These are phyloP conservation scores for Isoetes taiwanensis DNA, from an alignment of 75 land plant species.

Conservation along the genomic window DNA sequence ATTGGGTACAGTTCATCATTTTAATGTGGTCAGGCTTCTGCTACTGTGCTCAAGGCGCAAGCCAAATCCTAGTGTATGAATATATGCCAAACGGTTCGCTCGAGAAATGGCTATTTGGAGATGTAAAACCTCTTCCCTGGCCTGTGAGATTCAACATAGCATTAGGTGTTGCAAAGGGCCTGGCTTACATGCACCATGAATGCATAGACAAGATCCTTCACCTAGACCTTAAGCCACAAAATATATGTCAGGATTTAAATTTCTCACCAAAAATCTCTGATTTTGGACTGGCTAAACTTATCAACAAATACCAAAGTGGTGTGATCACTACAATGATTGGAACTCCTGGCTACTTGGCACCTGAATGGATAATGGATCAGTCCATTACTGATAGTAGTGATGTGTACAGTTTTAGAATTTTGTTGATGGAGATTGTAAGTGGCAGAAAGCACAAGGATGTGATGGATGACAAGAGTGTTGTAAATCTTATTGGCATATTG, in stretches of 20 bases:
- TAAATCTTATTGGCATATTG: no score
- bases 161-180: slow-evolving; percentile 63
- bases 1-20: no score
- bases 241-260: slow-evolving; percentile 49
- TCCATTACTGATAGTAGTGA: no score
- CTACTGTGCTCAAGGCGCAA: slow-evolving; percentile 27
- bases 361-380: no score
- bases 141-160: slow-evolving; percentile 45
- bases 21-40: no score
- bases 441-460: no score
- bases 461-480: no score
- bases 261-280: slow-evolving; percentile 65
- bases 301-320: slow-evolving; percentile 38
- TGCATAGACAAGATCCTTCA: slow-evolving; percentile 58
- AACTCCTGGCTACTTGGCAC: slow-evolving; percentile 85
- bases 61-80: slow-evolving; percentile 18
- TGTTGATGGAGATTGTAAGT: no score
- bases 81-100: slow-evolving; percentile 35
- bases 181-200: slow-evolving; percentile 59
- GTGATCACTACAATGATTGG: slow-evolving; percentile 63
- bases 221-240: slow-evolving; percentile 64
- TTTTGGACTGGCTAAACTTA: slow-evolving; percentile 69
- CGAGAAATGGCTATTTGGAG: slow-evolving; percentile 48
- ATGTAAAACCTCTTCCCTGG: slow-evolving; percentile 42
- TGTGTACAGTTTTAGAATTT: no score